phyloP scores from a whole-genome alignment of 495 filamentous ascomycete species.

The Aspergillus leporis region DNA sequence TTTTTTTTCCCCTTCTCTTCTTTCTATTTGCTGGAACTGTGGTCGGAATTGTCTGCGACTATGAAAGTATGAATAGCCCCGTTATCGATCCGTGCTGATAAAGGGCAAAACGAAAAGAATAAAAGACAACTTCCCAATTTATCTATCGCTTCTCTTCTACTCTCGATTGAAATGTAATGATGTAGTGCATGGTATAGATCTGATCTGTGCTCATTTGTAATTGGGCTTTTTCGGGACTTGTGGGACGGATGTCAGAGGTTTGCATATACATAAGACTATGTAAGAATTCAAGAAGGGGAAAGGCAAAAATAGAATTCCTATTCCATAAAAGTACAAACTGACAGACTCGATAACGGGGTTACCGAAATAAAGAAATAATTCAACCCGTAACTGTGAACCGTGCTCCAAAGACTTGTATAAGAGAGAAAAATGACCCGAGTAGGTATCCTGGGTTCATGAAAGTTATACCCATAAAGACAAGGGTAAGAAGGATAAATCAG shows the following conservation, averaged over 20 bases:
- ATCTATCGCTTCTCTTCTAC: neutral
- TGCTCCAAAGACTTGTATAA: neutral
- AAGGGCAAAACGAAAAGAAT: neutral
- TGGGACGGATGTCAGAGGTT: too few species aligned
- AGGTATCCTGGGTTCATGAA: slow-evolving; percentile 4
- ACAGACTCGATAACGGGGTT: neutral
- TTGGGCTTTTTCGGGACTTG: too few species aligned
- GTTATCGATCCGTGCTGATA: neutral
- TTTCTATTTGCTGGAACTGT: neutral
- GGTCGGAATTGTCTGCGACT: neutral
- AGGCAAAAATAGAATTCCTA: neutral
- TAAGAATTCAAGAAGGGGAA: neutral
- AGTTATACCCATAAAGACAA: neutral
- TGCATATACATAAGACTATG: neutral
- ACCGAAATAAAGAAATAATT: neutral
- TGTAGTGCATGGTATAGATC: too few species aligned
- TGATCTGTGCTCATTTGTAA: too few species aligned
- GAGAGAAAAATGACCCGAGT: neutral
- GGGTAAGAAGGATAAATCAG: neutral
- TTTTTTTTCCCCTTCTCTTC: neutral
- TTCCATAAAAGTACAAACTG: slow-evolving; percentile 3
- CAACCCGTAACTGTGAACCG: neutral
- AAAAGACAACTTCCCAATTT: neutral
- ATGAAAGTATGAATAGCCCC: neutral
- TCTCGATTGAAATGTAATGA: neutral